Evolutionary conservation across 176 grass and related monocot species (phyloP), one percentile per base, ranked within the genome.

Genomic region (Phyllostachys edulis): DNA sequence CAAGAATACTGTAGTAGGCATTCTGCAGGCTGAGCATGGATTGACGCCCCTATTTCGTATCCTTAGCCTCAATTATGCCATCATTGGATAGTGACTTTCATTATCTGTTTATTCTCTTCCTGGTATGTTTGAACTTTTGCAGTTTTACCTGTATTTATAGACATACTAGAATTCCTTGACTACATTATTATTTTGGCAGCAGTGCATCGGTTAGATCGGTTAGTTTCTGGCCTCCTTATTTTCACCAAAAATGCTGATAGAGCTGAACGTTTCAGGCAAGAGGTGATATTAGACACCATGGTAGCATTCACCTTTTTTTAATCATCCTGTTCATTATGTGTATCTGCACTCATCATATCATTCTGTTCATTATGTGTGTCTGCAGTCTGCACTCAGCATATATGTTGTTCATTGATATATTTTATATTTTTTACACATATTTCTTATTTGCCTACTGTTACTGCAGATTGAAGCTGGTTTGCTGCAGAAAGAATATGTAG

Each of bases 151-250:
- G 50, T 49, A 62, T 47, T 44, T 79, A 27, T 77, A 29, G 9
- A 64, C 18, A 5, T 75, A 44, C 56, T 49, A 7, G 54, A 90
- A 67, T 75, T 92, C 90, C 90, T 95, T 98, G 87, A 98, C 89
- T 68, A 62, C 38, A 69, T 56, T 93, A 75, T 90, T 83, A 91
- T 98, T 89, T 71, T 74, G 5, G 44, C 75, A 98, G 96, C 96
- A 26, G 89, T 95, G 77, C 96, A 98, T 90, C 89, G 96, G 50
- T 75, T 98, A 93, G 96, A 98, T 64, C 86, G 91, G 39, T 85
- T 98, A 86, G 96, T 98, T 92, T 98, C 96, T 74, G 96, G 96
- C 67, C 96, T 98, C 80, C 92, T 98, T 73, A 98, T 98, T 76
- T 98, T 98, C 77, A 93, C 96, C 67, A 98, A 95, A 95, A 93